Base-by-base conservation (phyloP, 768 basidiomycete genomes). In the Pisolithus microcarpus region DNA sequence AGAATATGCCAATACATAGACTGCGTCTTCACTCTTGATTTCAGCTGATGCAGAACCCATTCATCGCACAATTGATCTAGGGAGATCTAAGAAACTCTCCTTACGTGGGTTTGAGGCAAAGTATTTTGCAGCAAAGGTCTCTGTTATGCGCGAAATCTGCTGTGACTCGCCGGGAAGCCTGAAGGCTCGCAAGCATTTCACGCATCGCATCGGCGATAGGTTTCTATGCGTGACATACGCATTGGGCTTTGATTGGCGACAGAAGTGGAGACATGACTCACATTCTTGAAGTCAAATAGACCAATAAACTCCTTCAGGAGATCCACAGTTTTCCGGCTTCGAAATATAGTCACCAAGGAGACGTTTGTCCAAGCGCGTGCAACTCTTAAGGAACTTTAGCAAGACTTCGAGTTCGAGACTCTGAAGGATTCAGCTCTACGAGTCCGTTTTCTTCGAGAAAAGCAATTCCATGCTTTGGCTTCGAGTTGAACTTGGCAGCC, bases 171-270 rank as follows among this genome's bases (percentile, higher is more conserved):
- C 96, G 1, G 96, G 96, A 37, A 99, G 75, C 50, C 96, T 80
- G 74, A 99, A 97, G 6, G 84, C n/a, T 76, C 64, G 98, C 96
- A 9, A 99, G 75, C 51, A 98, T 70, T 62, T 97, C 93, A 21
- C 96, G 82, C 86, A 99, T 85, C 1, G 93, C 95, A 53, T 99
- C 96, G 15, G 91, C 93, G 53, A 96, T 79, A 15, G 85, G 81
- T 87, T 95, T 95, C 93, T 97, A 58, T 45, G 13, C 26, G 44
- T 6, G 21, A n/a, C 15, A 23, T 38, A 15, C 11, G 11, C 23
- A 10, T 54, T 38, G 36, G 28, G 16, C n/a, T 26, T 28, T 19
- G 8, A 18, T 40, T 34, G 30, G 10, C 43, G 46, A 48, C 0
- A 49, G 24, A 43, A 49, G n/a, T 11, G 4, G 9, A 3, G 19